Conservation (phyloP, 176 grass and related monocot genomes). For the Saccharum officinarum region DNA sequence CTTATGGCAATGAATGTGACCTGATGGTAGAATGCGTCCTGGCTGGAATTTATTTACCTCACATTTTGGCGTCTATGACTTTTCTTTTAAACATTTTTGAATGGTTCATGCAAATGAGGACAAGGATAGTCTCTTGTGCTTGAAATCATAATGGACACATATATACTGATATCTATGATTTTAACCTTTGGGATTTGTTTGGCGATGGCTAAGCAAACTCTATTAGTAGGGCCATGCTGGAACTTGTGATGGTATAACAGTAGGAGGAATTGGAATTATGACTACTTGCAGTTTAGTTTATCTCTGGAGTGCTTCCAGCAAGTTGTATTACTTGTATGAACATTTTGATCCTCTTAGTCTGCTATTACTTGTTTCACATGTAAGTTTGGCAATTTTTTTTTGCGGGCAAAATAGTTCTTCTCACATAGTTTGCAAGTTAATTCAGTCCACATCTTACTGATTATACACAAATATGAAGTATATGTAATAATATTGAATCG, state of each 20-base stretch:
- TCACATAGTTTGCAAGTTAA: background rate
- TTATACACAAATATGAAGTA: background rate
- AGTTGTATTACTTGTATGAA: background rate
- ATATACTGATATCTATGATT: slow-evolving; percentile 2
- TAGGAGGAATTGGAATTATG: background rate
- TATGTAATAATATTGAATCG: background rate
- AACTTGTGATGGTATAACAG: background rate
- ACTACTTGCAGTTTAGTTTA: background rate
- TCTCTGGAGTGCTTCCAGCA: background rate
- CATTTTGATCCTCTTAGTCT: background rate
- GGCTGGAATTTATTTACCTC: background rate
- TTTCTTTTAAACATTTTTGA: background rate
- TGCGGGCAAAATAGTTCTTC: background rate
- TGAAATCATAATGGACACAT: background rate
- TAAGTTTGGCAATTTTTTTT: background rate
- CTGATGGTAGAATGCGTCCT: background rate
- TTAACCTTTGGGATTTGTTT: background rate
- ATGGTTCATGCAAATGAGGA: background rate
- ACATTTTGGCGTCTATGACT: background rate
- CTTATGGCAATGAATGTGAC: background rate
- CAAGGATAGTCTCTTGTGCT: background rate
- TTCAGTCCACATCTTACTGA: background rate
- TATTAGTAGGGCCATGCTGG: background rate
- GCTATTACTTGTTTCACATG: background rate
- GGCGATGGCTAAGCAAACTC: background rate